phyloP scores from a whole-genome alignment of 768 basidiomycete species.

The Agrocybe pediades region DNA sequence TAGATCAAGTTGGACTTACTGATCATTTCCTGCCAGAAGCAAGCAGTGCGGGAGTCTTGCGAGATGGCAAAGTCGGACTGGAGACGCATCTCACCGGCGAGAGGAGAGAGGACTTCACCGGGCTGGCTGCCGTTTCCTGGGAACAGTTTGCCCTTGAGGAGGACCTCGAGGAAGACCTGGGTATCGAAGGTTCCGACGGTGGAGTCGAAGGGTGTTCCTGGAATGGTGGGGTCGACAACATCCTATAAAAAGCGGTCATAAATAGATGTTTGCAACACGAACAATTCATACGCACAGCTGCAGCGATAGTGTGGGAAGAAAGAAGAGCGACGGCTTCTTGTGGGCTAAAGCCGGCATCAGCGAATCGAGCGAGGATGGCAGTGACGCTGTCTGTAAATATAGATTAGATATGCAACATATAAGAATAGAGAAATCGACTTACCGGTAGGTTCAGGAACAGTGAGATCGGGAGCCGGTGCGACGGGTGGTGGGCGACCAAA shows the following conservation, averaged over 20 bases:
- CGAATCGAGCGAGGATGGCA: constrained; percentile 24
- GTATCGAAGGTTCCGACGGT: constrained; percentile 35
- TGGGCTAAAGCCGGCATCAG: constrained; percentile 26
- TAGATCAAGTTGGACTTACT: constrained; percentile 7
- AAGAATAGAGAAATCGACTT: neutral
- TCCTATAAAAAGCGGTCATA: constrained; percentile 12
- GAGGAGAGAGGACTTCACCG: constrained; percentile 35
- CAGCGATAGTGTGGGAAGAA: constrained; percentile 26
- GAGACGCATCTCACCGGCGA: constrained; percentile 40
- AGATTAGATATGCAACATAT: neutral
- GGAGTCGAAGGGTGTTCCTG: constrained; percentile 38
- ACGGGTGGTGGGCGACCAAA: constrained; percentile 27
- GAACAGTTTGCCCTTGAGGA: constrained; percentile 23
- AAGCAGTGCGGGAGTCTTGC: constrained; percentile 19
- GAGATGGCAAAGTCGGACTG: constrained; percentile 35
- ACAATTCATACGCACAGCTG: constrained; percentile 13
- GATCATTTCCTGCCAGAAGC: constrained; percentile 20
- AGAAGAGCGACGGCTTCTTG: constrained; percentile 27
- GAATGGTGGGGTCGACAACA: constrained; percentile 22
- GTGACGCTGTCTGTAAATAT: constrained; percentile 21
- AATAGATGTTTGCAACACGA: neutral
- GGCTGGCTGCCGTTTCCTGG: constrained; percentile 18
- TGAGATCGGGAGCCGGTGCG: constrained; percentile 22
- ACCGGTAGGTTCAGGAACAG: constrained; percentile 22
- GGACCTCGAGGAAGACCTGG: constrained; percentile 38